A percentile compares a stretch with the other conserved stretches of the same genome.
These are phyloP conservation scores for Pythium myriotylum DNA, from an alignment of 352 stramenopile genomes.

Conservation along the genomic window DNA sequence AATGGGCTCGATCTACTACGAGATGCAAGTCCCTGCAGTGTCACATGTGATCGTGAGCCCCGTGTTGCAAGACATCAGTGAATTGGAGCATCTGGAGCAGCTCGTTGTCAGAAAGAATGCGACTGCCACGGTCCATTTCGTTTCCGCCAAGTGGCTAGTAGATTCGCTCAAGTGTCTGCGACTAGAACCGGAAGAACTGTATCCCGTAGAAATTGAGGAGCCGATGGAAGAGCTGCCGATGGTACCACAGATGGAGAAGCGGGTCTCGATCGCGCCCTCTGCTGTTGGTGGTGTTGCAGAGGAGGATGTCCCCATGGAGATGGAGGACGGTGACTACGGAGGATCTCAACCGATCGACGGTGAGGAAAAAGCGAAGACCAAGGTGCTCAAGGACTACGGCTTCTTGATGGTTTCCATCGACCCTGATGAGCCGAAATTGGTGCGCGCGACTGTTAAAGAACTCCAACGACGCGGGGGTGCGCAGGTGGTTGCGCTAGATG, in stretches of 20 bases:
- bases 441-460: constrained; percentile 43
- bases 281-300: background rate
- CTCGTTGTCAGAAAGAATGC: constrained; percentile 34
- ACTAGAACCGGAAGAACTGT: constrained; percentile 63
- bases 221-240: background rate
- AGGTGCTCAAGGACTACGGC: constrained; percentile 47
- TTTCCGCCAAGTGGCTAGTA: constrained; percentile 70
- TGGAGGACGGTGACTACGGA: background rate
- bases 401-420: constrained; percentile 67
- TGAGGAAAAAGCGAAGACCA: constrained; percentile 7
- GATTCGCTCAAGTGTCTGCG: constrained; percentile 54
- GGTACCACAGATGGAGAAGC: constrained; percentile 3
- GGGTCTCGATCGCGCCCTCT: constrained; percentile 6
- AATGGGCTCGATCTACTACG: constrained; percentile 75
- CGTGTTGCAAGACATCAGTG: constrained; percentile 39
- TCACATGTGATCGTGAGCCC: constrained; percentile 73
- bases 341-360: constrained; percentile 38
- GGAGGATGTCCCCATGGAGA: constrained; percentile 6
- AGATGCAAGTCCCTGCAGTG: constrained; percentile 54
- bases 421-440: constrained; percentile 42
- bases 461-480: constrained; percentile 36
- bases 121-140: constrained; percentile 41
- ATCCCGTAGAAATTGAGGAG: constrained; percentile 62
- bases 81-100: constrained; percentile 36
- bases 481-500: constrained; percentile 48